Conservation (phyloP, 1,139 yeast species). For the Lodderomyces metapsilosis region DNA sequence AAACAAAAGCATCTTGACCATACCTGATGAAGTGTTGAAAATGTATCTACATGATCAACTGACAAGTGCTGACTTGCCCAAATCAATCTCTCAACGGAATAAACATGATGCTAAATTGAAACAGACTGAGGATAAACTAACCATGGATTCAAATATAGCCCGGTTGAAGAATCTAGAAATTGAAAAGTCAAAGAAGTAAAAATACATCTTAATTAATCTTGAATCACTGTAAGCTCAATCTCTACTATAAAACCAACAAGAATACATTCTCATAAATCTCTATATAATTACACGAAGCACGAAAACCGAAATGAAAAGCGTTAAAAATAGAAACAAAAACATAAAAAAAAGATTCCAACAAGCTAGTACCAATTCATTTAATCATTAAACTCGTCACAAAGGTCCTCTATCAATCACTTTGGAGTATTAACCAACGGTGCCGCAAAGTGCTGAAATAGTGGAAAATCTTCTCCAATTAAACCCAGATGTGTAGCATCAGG, state of each 20-base stretch:
- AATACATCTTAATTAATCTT: not conserved
- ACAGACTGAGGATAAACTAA: constrained; percentile 20
- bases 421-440: not conserved
- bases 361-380: not conserved
- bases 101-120: constrained; percentile 15
- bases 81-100: constrained; percentile 17
- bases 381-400: too few relatives aligned
- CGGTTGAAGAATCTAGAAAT: constrained; percentile 34
- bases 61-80: constrained; percentile 31
- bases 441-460: not conserved
- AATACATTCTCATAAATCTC: too few relatives aligned
- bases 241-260: not conserved
- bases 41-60: constrained; percentile 63
- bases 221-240: not conserved
- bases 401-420: not conserved
- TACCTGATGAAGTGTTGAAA: constrained; percentile 67
- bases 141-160: constrained; percentile 35
- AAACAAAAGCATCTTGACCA: constrained; percentile 50
- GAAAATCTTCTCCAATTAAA: not conserved
- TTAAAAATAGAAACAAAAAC: not conserved
- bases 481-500: not conserved
- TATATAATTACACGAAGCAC: not conserved
- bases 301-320: not conserved
- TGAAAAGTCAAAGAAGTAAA: constrained; percentile 3
- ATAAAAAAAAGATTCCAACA: not conserved